These are phyloP conservation scores for Rhodotorula sp. DNA, from an alignment of 1,284 basidiomycete species.

Conservation along the genomic window DNA sequence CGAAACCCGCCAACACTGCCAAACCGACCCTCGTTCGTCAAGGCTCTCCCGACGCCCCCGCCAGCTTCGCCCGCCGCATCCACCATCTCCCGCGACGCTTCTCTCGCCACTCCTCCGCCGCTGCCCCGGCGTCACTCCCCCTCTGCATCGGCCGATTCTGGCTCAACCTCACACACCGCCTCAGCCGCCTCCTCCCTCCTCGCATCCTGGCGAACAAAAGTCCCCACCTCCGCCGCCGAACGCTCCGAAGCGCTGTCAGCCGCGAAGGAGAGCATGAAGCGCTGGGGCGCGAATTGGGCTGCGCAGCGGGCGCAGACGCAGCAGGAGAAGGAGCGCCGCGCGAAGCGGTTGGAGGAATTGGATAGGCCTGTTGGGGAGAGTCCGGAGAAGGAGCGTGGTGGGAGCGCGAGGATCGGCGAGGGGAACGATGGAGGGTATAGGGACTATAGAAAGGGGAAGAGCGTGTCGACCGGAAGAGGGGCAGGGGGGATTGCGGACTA, in stretches of 20 bases:
- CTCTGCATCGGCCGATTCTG: conserved; percentile 13
- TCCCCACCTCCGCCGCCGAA: conserved; percentile 45
- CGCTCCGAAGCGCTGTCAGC: conserved; percentile 61
- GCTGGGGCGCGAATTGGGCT: conserved; percentile 74
- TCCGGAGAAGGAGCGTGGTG: conserved; percentile 1
- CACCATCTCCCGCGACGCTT: neutral
- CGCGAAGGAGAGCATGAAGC: conserved; percentile 78
- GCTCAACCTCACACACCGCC: conserved; percentile 8
- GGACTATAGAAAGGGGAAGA: neutral
- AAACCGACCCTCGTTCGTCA: conserved; percentile 1
- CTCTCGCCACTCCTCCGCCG: neutral
- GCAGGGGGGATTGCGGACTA: neutral
- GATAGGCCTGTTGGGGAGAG: conserved; percentile 4
- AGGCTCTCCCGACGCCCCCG: neutral
- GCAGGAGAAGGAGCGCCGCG: neutral
- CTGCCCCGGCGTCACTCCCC: conserved; percentile 2
- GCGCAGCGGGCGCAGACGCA: conserved; percentile 42
- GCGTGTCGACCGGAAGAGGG: neutral
- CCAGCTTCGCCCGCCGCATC: neutral
- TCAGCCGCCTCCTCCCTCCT: conserved; percentile 46
- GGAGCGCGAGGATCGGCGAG: neutral
- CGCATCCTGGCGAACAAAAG: conserved; percentile 53
- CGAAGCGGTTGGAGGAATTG: neutral
- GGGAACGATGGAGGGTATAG: neutral
- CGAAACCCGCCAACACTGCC: neutral